Evolutionary conservation across 768 basidiomycete species (phyloP), one percentile per base, ranked within the genome.

Genomic region (Leccinum ochraceum): DNA sequence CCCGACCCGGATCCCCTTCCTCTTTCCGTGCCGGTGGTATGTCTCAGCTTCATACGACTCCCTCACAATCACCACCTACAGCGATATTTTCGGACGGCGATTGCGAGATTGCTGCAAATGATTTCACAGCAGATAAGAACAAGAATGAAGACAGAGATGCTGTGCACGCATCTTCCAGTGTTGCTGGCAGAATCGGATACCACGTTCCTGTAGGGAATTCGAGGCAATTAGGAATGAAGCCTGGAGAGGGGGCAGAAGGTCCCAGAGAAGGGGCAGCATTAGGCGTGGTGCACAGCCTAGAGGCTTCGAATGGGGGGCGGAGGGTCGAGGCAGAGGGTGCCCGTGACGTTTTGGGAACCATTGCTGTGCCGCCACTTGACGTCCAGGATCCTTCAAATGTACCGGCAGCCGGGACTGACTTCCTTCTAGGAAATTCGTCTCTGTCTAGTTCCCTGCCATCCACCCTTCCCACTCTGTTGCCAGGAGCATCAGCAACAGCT

Each of bases 331-430:
- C 42, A 63, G 63, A 63, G 59, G 63, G 65, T 59, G 55, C 36
- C 51, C 53, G 7, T 60, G 20, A 63, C 46, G 64, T 77, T 51
- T 76, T 58, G 32, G 53, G 59, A 14, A 11, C 22, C 44, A 56
- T 51, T 66, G 64, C 70, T 68, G 69, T 72, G 71, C 52, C 57
- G 56, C 61, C 68, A 58, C 64, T 42, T 54, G 54, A 57, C 56
- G 16, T 39, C 20, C 66, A 62, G 60, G 54, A 58, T 53, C 53
- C 68, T 57, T 72, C 70, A 72, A 70, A 72, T 71, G 61, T 55
- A 30, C 24, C 53, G 50, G 61, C 20, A 48, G 54, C 60, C 51
- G 56, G 36, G 20, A 56, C 59, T 57, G 42, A 46, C 39, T 57
- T 46, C 58, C 64, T 63, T 61, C 55, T 50, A 51, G 71, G 63